Percentiles rank a stretch among this genome's conserved stretches.
These are phyloP conservation scores for Cladorrhinum sp. DNA, from an alignment of 2,329 filamentous ascomycete genomes.

Conservation along the genomic window DNA sequence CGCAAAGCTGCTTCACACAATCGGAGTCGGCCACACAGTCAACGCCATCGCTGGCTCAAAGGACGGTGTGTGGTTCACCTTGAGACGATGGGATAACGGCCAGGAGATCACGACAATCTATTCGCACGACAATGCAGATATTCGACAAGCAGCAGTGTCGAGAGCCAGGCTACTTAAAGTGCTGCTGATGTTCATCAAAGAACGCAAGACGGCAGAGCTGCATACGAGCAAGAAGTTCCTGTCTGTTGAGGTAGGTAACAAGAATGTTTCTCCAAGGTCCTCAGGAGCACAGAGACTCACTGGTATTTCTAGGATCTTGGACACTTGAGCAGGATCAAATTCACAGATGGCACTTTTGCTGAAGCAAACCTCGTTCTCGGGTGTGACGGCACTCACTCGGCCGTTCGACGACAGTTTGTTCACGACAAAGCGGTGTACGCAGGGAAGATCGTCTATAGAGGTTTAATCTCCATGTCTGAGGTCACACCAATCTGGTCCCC, in stretches of 20 bases:
- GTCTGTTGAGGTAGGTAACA: constrained; percentile 19
- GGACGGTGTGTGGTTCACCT: constrained; percentile 33
- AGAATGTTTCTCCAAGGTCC: background rate
- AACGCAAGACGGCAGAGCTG: constrained; percentile 25
- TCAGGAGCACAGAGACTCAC: no score
- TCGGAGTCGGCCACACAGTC: constrained; percentile 33
- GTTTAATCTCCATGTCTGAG: constrained; percentile 21
- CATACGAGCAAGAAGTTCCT: constrained; percentile 28
- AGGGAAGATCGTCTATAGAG: constrained; percentile 28
- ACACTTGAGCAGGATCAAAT: constrained; percentile 23
- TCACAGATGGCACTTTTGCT: constrained; percentile 27
- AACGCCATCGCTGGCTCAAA: constrained; percentile 32
- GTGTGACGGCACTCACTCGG: constrained; percentile 35
- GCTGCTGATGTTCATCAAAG: constrained; percentile 23
- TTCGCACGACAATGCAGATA: constrained; percentile 25
- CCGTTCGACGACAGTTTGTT: constrained; percentile 26
- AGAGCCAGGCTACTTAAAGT: constrained; percentile 31
- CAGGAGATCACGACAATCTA: constrained; percentile 32
- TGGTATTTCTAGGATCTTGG: constrained; percentile 4
- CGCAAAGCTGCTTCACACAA: constrained; percentile 32
- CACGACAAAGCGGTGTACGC: constrained; percentile 25
- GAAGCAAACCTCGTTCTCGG: constrained; percentile 32
- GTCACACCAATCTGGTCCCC: constrained; percentile 26
- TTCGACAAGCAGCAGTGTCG: constrained; percentile 20
- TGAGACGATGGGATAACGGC: constrained; percentile 36